phyloP scores from a whole-genome alignment of 2,329 filamentous ascomycete species.

The Teratosphaeria nubilosa region DNA sequence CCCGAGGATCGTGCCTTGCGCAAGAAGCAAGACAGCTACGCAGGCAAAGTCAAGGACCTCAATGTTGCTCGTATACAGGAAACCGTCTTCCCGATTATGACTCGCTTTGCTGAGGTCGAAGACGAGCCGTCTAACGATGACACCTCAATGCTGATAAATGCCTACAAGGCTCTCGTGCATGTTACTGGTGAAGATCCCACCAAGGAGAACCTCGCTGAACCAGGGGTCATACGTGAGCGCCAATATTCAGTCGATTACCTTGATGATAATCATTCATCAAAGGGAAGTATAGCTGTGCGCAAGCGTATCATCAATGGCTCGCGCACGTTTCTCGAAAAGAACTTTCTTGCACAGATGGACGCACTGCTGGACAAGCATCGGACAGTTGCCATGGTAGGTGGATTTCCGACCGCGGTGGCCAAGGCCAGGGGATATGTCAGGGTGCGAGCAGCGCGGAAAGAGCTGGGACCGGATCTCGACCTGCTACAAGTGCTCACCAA shows the following conservation, averaged over 20 bases:
- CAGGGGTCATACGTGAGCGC: constrained; percentile 61
- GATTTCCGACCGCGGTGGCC: constrained; percentile 75
- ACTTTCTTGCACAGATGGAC: constrained; percentile 71
- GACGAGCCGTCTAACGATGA: constrained; percentile 56
- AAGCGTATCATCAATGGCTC: constrained; percentile 74
- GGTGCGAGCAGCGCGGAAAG: constrained; percentile 67
- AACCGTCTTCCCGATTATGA: constrained; percentile 60
- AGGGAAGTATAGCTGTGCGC: constrained; percentile 55
- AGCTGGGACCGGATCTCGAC: constrained; percentile 68
- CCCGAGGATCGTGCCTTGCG: constrained; percentile 66
- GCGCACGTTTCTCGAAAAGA: constrained; percentile 66
- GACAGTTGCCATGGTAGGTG: constrained; percentile 78
- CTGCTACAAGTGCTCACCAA: constrained; percentile 57
- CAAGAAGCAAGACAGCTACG: constrained; percentile 75
- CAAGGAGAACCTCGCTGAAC: constrained; percentile 48
- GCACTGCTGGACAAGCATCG: constrained; percentile 70
- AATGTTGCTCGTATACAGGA: constrained; percentile 62
- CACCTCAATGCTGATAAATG: constrained; percentile 57
- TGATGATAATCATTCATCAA: constrained; percentile 59
- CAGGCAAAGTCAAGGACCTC: constrained; percentile 66
- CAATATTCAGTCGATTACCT: constrained; percentile 69
- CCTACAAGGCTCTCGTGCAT: constrained; percentile 69
- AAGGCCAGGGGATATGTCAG: constrained; percentile 90
- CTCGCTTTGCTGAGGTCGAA: constrained; percentile 68
- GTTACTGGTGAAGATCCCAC: constrained; percentile 65